Evolutionary conservation across 1,284 basidiomycete species (phyloP).

Genomic region (Cryptococcus wingfieldii): DNA sequence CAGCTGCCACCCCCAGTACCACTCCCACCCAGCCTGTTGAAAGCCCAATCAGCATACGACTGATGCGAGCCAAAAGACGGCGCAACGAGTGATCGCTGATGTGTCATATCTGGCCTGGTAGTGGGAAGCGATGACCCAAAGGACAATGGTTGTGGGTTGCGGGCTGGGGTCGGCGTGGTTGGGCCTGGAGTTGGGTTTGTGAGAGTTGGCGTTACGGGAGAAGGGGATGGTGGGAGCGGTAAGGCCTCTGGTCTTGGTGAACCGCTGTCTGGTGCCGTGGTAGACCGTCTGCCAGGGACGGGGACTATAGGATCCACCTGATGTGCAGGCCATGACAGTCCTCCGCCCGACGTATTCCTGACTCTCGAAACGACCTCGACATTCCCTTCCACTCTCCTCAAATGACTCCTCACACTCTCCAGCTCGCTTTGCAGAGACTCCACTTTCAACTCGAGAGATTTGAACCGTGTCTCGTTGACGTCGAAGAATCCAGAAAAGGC

Average conservation of each 20-base stretch:
- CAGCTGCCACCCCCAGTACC: conserved; percentile 4
- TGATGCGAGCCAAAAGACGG: conserved; percentile 17
- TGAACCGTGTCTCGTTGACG: conserved; percentile 52
- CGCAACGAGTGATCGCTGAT: conserved; percentile 7
- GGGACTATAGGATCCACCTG: not conserved
- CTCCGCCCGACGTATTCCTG: not conserved
- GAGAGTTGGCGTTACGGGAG: not conserved
- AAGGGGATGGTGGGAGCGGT: not conserved
- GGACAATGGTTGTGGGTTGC: not conserved
- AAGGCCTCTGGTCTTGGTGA: not conserved
- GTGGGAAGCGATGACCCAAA: conserved; percentile 6
- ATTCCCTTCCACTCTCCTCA: conserved; percentile 52
- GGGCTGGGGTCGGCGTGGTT: not conserved
- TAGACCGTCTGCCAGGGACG: not conserved
- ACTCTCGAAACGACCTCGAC: not conserved
- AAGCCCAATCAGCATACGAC: conserved; percentile 22
- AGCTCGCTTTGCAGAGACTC: conserved; percentile 58
- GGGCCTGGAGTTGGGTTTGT: not conserved
- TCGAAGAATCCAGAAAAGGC: conserved; percentile 60
- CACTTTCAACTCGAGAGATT: conserved; percentile 48
- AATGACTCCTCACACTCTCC: conserved; percentile 58
- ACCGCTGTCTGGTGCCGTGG: not conserved
- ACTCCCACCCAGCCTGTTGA: conserved; percentile 10
- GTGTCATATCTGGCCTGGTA: conserved; percentile 4
- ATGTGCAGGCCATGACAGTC: not conserved